A percentile compares a stretch with the other conserved stretches of the same genome.
phyloP scores from a whole-genome alignment of 148 eudicot genomes.

The Rhododendron williamsianum region DNA sequence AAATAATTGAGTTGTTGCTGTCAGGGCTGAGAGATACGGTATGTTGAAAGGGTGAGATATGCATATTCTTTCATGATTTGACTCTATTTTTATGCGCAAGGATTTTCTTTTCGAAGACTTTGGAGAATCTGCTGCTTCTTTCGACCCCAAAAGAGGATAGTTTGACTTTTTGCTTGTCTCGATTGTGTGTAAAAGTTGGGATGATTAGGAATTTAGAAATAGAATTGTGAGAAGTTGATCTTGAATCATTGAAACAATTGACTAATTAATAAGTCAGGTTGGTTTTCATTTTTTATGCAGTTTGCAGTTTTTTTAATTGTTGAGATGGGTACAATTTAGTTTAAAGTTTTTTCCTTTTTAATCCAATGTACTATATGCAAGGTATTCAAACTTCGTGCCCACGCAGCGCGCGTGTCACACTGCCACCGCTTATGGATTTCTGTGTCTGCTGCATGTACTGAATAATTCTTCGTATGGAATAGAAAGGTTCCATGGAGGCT shows the following conservation, averaged over 20 bases:
- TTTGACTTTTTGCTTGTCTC: constrained; percentile 5
- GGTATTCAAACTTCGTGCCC: background rate
- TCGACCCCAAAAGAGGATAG: background rate
- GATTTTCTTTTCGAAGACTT: background rate
- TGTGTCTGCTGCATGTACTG: background rate
- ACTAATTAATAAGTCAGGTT: background rate
- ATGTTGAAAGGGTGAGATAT: constrained; percentile 39
- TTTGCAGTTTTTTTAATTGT: background rate
- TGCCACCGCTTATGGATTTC: background rate
- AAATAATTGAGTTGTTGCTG: constrained; percentile 76
- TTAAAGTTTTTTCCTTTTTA: background rate
- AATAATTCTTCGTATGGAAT: background rate
- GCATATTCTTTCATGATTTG: constrained; percentile 16
- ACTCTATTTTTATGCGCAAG: background rate
- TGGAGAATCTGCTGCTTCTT: background rate
- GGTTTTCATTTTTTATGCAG: background rate
- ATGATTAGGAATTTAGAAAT: background rate
- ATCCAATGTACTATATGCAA: background rate
- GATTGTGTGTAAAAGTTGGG: background rate
- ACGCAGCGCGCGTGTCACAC: background rate
- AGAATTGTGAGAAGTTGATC: background rate
- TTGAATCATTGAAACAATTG: background rate
- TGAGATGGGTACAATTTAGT: background rate
- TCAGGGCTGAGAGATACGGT: constrained; percentile 92
- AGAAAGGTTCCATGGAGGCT: background rate